Conservation (phyloP, 2,329 filamentous ascomycete genomes). For the Graphiopsis chlorocephala region DNA sequence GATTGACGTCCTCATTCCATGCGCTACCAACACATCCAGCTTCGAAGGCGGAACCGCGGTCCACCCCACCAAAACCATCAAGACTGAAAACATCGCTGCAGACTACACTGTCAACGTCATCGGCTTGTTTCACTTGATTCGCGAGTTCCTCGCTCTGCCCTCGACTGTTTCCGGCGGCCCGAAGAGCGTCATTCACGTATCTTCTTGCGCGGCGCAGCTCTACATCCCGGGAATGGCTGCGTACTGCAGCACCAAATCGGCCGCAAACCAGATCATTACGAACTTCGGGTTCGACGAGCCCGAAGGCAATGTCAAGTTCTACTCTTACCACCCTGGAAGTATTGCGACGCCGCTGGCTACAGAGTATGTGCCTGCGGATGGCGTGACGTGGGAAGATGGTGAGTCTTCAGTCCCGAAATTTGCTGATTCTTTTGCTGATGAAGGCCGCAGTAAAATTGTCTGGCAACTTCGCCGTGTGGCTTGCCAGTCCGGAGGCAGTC, state of each 20-base stretch:
- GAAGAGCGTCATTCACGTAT: constrained; percentile 35
- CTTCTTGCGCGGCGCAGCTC: constrained; percentile 37
- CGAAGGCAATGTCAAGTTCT: constrained; percentile 2
- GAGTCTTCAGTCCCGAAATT: neutral
- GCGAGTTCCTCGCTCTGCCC: constrained; percentile 37
- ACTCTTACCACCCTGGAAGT: constrained; percentile 8
- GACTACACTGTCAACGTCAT: constrained; percentile 36
- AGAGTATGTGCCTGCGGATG: neutral
- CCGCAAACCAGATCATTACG: constrained; percentile 12
- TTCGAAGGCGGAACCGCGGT: constrained; percentile 31
- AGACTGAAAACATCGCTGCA: constrained; percentile 35
- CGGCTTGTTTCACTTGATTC: constrained; percentile 34
- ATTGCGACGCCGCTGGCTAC: constrained; percentile 1
- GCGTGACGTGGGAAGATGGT: constrained; percentile 13
- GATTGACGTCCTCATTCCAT: constrained; percentile 43
- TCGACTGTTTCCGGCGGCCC: constrained; percentile 28
- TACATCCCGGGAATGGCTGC: constrained; percentile 9
- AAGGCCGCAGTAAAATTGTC: constrained; percentile 20
- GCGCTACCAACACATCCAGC: constrained; percentile 27
- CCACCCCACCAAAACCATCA: constrained; percentile 27
- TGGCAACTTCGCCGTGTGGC: constrained; percentile 37
- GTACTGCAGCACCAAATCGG: constrained; percentile 13
- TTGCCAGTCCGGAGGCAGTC: constrained; percentile 37
- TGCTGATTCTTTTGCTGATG: neutral
- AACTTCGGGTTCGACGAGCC: constrained; percentile 14